Evolutionary conservation across 2,329 filamentous ascomycete genomes (phyloP).

Genomic region (Helicocarpus griseus): DNA sequence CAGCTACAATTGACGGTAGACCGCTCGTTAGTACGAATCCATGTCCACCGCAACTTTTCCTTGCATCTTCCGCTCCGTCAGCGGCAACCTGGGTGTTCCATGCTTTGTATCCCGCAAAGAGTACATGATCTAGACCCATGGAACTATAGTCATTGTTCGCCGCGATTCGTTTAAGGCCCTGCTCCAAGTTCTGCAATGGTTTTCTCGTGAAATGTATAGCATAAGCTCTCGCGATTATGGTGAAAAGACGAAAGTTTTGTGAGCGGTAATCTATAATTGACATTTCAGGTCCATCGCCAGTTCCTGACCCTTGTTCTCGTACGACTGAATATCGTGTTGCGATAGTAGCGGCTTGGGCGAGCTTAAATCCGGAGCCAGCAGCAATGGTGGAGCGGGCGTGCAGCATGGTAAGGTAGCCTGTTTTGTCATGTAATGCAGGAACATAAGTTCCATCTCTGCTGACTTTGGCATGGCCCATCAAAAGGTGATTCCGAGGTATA

Average conservation of each 20-base stretch:
- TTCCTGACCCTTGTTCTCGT: slow-evolving; percentile 18
- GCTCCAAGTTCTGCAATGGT: slow-evolving; percentile 8
- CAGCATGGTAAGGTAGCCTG: slow-evolving; percentile 26
- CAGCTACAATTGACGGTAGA: slow-evolving; percentile 22
- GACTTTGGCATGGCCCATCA: slow-evolving; percentile 20
- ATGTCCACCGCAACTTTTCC: slow-evolving; percentile 30
- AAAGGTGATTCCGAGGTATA: slow-evolving; percentile 24
- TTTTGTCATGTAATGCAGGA: slow-evolving; percentile 19
- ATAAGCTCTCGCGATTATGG: slow-evolving; percentile 19
- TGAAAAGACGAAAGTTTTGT: slow-evolving; percentile 18
- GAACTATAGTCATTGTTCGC: slow-evolving; percentile 4
- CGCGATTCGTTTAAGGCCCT: slow-evolving; percentile 9
- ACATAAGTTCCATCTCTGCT: slow-evolving; percentile 20
- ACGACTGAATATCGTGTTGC: slow-evolving; percentile 22
- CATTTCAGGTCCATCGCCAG: slow-evolving; percentile 9
- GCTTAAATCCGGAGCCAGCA: slow-evolving; percentile 16
- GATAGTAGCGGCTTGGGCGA: slow-evolving; percentile 26
- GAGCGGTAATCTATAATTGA: slow-evolving; percentile 20
- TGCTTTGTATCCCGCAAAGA: slow-evolving; percentile 22
- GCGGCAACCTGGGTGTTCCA: slow-evolving; percentile 18
- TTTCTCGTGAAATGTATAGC: slow-evolving; percentile 17
- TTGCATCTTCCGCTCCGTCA: slow-evolving; percentile 25
- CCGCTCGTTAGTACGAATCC: slow-evolving; percentile 28
- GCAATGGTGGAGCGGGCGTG: slow-evolving; percentile 21
- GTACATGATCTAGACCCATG: slow-evolving; percentile 17